Conservation (phyloP, 805 yeast genomes). For the Candida vaughaniae region DNA sequence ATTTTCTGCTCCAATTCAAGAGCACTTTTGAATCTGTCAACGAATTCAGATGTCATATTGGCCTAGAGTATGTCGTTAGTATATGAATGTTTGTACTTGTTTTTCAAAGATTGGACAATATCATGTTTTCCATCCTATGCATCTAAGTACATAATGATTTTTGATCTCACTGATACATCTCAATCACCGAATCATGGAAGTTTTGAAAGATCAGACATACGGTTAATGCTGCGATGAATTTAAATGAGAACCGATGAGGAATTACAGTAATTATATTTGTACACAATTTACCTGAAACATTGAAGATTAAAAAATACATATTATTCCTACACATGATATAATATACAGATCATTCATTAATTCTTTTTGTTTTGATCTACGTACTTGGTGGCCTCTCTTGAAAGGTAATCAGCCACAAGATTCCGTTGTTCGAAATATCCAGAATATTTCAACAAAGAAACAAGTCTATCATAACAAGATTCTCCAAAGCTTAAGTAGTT, state of each 20-base stretch:
- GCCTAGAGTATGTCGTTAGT: constrained; percentile 9
- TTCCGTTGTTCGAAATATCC: constrained; percentile 51
- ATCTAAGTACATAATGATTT: constrained; percentile 18
- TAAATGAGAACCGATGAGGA: too few relatives aligned
- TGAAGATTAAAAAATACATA: too few relatives aligned
- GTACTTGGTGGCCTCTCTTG: constrained; percentile 28
- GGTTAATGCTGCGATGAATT: too few relatives aligned
- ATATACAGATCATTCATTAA: too few relatives aligned
- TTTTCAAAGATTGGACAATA: constrained; percentile 24
- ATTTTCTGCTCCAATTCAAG: constrained; percentile 36
- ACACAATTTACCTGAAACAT: too few relatives aligned
- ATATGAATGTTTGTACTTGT: constrained; percentile 19
- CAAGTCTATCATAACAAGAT: constrained; percentile 49
- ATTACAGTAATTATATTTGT: too few relatives aligned
- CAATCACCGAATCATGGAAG: constrained; percentile 7
- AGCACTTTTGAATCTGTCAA: constrained; percentile 25
- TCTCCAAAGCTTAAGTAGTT: constrained; percentile 64
- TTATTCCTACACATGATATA: too few relatives aligned
- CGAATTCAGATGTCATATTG: constrained; percentile 10
- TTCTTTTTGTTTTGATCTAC: constrained; percentile 17
- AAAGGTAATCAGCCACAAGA: constrained; percentile 34
- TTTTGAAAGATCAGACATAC: not conserved
- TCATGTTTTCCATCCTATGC: constrained; percentile 21
- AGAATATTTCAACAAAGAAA: constrained; percentile 44
- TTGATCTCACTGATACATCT: constrained; percentile 1